phyloP scores from a whole-genome alignment of 2,329 filamentous ascomycete species.

The Moelleriella libera region DNA sequence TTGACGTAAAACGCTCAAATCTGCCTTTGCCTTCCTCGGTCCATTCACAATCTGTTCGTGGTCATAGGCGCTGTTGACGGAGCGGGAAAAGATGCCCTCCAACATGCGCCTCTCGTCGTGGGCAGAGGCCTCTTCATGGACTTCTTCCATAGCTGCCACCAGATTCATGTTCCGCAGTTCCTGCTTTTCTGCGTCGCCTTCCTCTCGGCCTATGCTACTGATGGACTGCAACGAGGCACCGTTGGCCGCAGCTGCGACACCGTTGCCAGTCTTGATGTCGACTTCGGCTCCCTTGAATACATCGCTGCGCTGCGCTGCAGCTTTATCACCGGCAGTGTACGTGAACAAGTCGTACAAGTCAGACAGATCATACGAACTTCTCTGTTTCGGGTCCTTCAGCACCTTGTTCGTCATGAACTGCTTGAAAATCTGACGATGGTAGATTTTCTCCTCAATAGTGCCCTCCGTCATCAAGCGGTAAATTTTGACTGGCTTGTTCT shows the following conservation, averaged over 20 bases:
- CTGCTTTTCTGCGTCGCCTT: slow-evolving; percentile 17
- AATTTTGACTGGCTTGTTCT: slow-evolving; percentile 89
- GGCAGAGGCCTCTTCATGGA: slow-evolving; percentile 35
- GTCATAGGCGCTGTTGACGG: slow-evolving; percentile 82
- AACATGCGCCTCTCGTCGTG: slow-evolving; percentile 64
- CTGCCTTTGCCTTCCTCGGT: slow-evolving; percentile 55
- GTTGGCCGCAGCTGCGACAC: slow-evolving; percentile 1
- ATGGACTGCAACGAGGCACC: slow-evolving; percentile 3
- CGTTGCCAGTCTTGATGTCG: slow-evolving; percentile 9
- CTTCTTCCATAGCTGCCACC: slow-evolving; percentile 52
- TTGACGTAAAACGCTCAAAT: slow-evolving; percentile 63
- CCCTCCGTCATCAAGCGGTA: slow-evolving; percentile 97
- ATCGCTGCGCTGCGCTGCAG: slow-evolving; percentile 62
- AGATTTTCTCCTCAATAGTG: slow-evolving; percentile 98
- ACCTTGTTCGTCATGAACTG: slow-evolving; percentile 97
- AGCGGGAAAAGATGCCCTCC: slow-evolving; percentile 75
- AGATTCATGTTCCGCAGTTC: slow-evolving; percentile 41
- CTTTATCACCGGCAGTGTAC: slow-evolving; percentile 36
- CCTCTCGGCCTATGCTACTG: slow-evolving; percentile 3
- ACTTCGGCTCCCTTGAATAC: slow-evolving; percentile 84
- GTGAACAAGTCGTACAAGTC: slow-evolving; percentile 89
- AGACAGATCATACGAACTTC: slow-evolving; percentile 76
- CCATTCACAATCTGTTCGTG: slow-evolving; percentile 85
- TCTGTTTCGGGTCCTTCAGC: slow-evolving; percentile 82
- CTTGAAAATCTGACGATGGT: slow-evolving; percentile 96